A percentile compares a stretch with the other conserved stretches of the same genome.
phyloP scores from a whole-genome alignment of 805 yeast species.

The Teunomyces kruisii region DNA sequence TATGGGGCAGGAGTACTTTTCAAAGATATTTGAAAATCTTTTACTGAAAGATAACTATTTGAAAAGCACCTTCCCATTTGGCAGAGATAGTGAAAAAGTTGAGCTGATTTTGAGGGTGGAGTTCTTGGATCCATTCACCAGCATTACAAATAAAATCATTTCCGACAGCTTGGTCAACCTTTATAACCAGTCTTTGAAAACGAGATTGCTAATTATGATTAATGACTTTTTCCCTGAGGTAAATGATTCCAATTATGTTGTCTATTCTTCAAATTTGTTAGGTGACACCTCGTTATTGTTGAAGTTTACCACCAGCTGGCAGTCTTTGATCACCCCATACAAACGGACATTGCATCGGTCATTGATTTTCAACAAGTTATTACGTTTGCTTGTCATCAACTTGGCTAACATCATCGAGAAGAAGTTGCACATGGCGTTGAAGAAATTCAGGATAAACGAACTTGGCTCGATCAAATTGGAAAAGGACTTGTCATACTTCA shows the following conservation, averaged over 20 bases:
- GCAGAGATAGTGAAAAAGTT: conserved; percentile 34
- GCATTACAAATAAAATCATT: conserved; percentile 15
- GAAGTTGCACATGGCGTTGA: conserved; percentile 63
- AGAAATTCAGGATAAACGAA: conserved; percentile 63
- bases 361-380: conserved; percentile 50
- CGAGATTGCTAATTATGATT: conserved; percentile 41
- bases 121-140: conserved; percentile 29
- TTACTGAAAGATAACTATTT: conserved; percentile 23
- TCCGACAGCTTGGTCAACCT: conserved; percentile 43
- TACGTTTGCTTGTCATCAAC: conserved; percentile 49
- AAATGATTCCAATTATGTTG: conserved; percentile 28
- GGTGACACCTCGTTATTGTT: conserved; percentile 36
- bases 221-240: conserved; percentile 42
- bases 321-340: conserved; percentile 62
- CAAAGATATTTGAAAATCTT: conserved; percentile 49
- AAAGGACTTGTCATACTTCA: conserved; percentile 71
- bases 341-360: conserved; percentile 51
- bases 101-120: conserved; percentile 29
- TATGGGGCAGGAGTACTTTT: conserved; percentile 57
- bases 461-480: conserved; percentile 83
- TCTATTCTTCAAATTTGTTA: conserved; percentile 26
- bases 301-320: conserved; percentile 66
- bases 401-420: conserved; percentile 61
- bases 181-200: conserved; percentile 49
- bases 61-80: conserved; percentile 32